Conservation (phyloP, 371 early-diverging fungal genomes). For the Haplosporangium sp. region DNA sequence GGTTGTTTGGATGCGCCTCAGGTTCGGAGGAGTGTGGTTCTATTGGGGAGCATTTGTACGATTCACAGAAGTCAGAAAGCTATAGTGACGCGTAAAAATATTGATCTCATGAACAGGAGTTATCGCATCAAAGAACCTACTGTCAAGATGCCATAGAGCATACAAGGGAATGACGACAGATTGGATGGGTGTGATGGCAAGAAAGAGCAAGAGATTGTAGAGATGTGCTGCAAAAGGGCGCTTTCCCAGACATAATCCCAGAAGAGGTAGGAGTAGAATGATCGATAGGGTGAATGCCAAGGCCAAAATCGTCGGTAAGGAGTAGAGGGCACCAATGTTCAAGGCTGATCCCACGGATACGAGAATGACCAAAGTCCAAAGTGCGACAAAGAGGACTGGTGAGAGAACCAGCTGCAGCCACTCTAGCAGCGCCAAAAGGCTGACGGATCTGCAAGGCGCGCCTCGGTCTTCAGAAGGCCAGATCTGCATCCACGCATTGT, state of each 20-base stretch:
- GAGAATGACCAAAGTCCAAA: not conserved
- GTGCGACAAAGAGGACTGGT: slow-evolving; percentile 83
- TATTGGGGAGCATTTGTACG: not conserved
- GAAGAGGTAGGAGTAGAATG: slow-evolving; percentile 85
- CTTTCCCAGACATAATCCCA: slow-evolving; percentile 62
- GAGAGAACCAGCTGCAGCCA: slow-evolving; percentile 93
- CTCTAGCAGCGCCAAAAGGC: slow-evolving; percentile 93
- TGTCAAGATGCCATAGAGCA: slow-evolving; percentile 95
- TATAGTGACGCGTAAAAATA: not conserved
- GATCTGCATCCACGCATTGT: slow-evolving; percentile 27
- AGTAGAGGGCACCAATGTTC: slow-evolving; percentile 14
- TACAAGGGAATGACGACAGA: slow-evolving; percentile 91
- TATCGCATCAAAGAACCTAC: slow-evolving; percentile 5
- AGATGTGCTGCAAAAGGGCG: slow-evolving; percentile 74
- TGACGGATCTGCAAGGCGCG: slow-evolving; percentile 96
- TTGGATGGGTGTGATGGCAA: slow-evolving; percentile 91
- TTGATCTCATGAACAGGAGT: too few relatives aligned
- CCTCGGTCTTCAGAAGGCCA: slow-evolving; percentile 86
- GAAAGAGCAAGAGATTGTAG: slow-evolving; percentile 90
- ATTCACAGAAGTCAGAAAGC: not conserved
- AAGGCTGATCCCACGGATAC: slow-evolving; percentile 15
- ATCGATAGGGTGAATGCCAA: slow-evolving; percentile 76
- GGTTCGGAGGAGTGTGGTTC: slow-evolving; percentile 10
- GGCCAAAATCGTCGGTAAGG: slow-evolving; percentile 62
- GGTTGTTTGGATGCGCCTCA: not conserved